Conservation (phyloP, 768 basidiomycete genomes). For the Leccinum boreale region DNA sequence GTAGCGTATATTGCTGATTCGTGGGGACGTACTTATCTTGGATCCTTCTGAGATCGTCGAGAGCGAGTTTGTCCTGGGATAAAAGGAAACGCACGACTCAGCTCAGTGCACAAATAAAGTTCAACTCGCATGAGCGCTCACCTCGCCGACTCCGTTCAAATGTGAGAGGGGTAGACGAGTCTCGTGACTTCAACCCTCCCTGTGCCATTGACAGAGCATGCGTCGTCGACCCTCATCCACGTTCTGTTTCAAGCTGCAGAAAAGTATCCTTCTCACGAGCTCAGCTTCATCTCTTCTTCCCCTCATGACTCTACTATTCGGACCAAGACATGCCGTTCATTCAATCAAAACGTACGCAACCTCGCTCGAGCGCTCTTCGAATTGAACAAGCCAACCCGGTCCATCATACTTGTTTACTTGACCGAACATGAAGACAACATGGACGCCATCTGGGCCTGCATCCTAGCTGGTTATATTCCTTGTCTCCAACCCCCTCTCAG, state of each 20-base stretch:
- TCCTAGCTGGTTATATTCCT: conserved; percentile 27
- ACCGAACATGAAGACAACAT: conserved; percentile 31
- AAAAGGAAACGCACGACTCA: too few relatives aligned
- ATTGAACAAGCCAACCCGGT: conserved; percentile 19
- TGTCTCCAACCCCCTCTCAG: conserved; percentile 30
- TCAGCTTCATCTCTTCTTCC: background rate
- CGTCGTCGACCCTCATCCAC: too few relatives aligned
- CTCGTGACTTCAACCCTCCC: too few relatives aligned
- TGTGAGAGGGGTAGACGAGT: too few relatives aligned
- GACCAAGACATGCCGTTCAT: conserved; percentile 16
- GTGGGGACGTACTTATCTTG: too few relatives aligned
- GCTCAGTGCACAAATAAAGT: background rate
- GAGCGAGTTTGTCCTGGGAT: too few relatives aligned
- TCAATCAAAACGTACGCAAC: conserved; percentile 18
- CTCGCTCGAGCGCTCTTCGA: conserved; percentile 14
- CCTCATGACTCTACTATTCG: background rate
- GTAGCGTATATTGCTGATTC: too few relatives aligned
- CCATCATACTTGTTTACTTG: conserved; percentile 24
- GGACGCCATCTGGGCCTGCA: conserved; percentile 13
- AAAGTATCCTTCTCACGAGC: background rate
- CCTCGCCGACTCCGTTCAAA: too few relatives aligned
- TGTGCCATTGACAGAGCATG: too few relatives aligned
- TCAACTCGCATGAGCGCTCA: too few relatives aligned
- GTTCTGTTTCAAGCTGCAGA: too few relatives aligned
- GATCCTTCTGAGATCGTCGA: too few relatives aligned